Conservation (phyloP, 2,329 filamentous ascomycete genomes). For the Akanthomyces uredinophilus region DNA sequence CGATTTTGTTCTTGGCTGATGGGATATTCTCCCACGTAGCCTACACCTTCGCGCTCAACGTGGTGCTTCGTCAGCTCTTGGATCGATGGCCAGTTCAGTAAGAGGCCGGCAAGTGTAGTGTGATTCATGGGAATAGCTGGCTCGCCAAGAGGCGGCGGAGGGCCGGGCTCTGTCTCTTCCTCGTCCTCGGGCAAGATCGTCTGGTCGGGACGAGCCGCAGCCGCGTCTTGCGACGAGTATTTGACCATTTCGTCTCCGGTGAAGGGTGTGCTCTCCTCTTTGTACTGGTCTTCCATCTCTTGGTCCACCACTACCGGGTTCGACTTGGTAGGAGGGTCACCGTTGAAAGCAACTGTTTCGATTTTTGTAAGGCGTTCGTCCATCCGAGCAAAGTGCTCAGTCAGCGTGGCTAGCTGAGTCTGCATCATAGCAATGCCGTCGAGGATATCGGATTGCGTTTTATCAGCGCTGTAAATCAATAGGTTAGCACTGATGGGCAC, state of each 20-base stretch:
- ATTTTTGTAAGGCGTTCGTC: constrained; percentile 34
- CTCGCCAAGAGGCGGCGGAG: constrained; percentile 50
- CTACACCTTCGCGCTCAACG: constrained; percentile 45
- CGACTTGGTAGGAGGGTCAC: neutral
- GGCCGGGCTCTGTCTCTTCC: constrained; percentile 46
- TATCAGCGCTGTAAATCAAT: constrained; percentile 46
- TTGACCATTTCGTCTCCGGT: constrained; percentile 22
- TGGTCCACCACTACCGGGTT: neutral
- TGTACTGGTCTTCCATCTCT: constrained; percentile 17
- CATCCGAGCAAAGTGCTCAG: constrained; percentile 34
- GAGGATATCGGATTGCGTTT: constrained; percentile 55
- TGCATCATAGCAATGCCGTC: constrained; percentile 46
- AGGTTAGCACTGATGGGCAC: constrained; percentile 13
- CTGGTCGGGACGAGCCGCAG: constrained; percentile 13
- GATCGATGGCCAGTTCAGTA: constrained; percentile 70
- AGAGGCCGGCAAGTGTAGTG: constrained; percentile 79
- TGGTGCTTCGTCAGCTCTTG: constrained; percentile 53
- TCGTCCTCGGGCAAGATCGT: constrained; percentile 36
- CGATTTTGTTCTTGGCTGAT: constrained; percentile 69
- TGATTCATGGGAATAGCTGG: constrained; percentile 78
- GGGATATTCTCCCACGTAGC: constrained; percentile 64
- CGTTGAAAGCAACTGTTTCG: constrained; percentile 22
- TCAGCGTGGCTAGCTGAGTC: constrained; percentile 31
- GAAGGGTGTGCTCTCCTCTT: constrained; percentile 24
- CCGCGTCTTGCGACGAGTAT: neutral